Percentiles rank a stretch among this genome's conserved stretches.
Evolutionary conservation across 176 grass and related monocot species (phyloP).

Genomic region (Rhynchospora breviuscula): DNA sequence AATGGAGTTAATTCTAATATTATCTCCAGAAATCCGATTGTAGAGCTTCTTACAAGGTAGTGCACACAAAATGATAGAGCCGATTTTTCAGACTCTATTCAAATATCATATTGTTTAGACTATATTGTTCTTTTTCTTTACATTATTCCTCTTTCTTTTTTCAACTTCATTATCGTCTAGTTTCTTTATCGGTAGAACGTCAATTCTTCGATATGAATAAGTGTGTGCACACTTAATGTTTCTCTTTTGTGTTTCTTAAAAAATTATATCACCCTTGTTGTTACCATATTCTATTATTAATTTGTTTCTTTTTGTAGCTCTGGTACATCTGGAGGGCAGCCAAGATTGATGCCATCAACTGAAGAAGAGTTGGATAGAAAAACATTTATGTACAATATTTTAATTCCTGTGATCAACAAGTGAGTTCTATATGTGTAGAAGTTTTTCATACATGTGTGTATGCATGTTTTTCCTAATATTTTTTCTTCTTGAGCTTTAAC

Average conservation of each 20-base stretch:
- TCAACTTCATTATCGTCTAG: background rate
- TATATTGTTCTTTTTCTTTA: background rate
- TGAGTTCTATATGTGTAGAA: background rate
- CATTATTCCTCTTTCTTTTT: background rate
- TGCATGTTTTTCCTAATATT: background rate
- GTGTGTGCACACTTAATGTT: background rate
- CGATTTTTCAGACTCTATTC: background rate
- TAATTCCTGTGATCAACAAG: slow-evolving; percentile 63
- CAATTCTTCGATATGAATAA: background rate
- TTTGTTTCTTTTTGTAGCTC: slow-evolving; percentile 33
- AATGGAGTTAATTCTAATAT: slow-evolving; percentile 49
- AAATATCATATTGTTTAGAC: background rate
- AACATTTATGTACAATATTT: slow-evolving; percentile 75
- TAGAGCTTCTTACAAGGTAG: slow-evolving; percentile 73
- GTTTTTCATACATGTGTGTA: background rate
- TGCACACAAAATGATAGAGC: background rate
- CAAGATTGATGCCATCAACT: slow-evolving; percentile 76
- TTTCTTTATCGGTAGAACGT: background rate
- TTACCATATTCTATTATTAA: background rate
- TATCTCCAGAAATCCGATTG: slow-evolving; percentile 55
- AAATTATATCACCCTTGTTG: background rate
- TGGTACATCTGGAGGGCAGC: slow-evolving; percentile 67
- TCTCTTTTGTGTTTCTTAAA: background rate
- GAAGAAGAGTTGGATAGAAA: slow-evolving; percentile 69
- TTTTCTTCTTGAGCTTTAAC: background rate